Evolutionary conservation across 2,329 filamentous ascomycete species (phyloP).

Genomic region (Ambrosiella beaveri): DNA sequence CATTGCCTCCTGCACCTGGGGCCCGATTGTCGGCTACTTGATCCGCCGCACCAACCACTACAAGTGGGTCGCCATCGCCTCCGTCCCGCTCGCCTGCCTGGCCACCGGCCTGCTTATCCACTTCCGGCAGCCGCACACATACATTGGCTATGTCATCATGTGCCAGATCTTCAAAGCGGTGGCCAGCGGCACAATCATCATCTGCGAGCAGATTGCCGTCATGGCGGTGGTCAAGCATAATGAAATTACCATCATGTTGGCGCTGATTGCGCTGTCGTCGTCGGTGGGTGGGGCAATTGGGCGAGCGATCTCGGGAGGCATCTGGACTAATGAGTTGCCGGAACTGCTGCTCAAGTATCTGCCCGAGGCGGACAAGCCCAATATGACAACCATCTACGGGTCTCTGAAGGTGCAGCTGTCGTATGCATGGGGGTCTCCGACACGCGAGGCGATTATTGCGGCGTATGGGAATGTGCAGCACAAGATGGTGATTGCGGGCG

Average conservation of each 20-base stretch:
- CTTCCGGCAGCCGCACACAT: constrained; percentile 33
- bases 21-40: constrained; percentile 18
- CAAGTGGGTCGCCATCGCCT: constrained; percentile 23
- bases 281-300: constrained; percentile 44
- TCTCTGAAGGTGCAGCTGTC: constrained; percentile 34
- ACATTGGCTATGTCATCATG: constrained; percentile 38
- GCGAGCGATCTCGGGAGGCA: constrained; percentile 40
- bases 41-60: constrained; percentile 20
- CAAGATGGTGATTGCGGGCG: constrained; percentile 33
- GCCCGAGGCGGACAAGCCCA: constrained; percentile 22
- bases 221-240: constrained; percentile 44
- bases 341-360: constrained; percentile 31
- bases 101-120: constrained; percentile 42
- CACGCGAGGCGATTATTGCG: constrained; percentile 37
- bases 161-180: constrained; percentile 46
- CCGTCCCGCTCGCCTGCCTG: constrained; percentile 36
- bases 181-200: constrained; percentile 40
- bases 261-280: constrained; percentile 41
- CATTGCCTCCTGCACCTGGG: constrained; percentile 21
- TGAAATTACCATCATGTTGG: constrained; percentile 42
- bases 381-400: constrained; percentile 28
- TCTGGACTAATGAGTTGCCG: constrained; percentile 46
- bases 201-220: constrained; percentile 42
- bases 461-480: constrained; percentile 41
- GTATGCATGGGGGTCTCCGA: constrained; percentile 32